Percentiles rank a stretch among this genome's conserved stretches.
These are phyloP conservation scores for Brettanomyces sp. DNA, from an alignment of 805 yeast species.

Conservation along the genomic window DNA sequence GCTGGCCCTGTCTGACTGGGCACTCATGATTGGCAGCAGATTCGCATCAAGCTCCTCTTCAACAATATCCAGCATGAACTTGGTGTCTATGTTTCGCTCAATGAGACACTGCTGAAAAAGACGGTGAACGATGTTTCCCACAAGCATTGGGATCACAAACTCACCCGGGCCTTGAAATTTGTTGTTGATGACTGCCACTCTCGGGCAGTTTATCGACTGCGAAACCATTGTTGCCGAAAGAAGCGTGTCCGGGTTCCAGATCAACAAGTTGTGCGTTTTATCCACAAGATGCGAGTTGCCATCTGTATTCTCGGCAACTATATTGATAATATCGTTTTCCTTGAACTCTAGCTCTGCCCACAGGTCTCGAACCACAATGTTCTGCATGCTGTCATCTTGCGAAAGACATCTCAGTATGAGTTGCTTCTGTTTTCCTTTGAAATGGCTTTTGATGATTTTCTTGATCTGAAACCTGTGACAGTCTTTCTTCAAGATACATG, in stretches of 20 bases:
- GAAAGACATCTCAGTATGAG: conserved; percentile 45
- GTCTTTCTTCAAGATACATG: conserved; percentile 36
- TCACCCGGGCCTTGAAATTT: conserved; percentile 56
- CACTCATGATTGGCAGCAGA: conserved; percentile 37
- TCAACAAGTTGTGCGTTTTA: conserved; percentile 47
- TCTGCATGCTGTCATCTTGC: conserved; percentile 22
- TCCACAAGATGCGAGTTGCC: conserved; percentile 38
- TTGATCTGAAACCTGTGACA: conserved; percentile 41
- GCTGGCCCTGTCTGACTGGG: conserved; percentile 39
- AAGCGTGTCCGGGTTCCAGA: conserved; percentile 77
- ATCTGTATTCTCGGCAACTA: conserved; percentile 32
- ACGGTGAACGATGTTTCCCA: conserved; percentile 80
- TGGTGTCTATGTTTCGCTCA: conserved; percentile 26
- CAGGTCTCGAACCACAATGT: conserved; percentile 51
- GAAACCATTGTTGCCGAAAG: conserved; percentile 78
- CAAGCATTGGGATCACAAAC: conserved; percentile 51
- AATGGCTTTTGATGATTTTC: conserved; percentile 23
- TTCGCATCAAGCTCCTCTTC: conserved; percentile 20
- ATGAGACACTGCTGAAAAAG: conserved; percentile 55
- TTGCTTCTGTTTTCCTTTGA: conserved; percentile 33
- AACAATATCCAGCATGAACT: conserved; percentile 28
- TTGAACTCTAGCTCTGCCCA: conserved; percentile 44
- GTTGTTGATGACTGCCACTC: conserved; percentile 57
- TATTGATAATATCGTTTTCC: conserved; percentile 50
- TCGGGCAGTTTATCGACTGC: conserved; percentile 60